These are phyloP conservation scores for Stephania cephalantha DNA, from an alignment of 164 flowering plant genomes.

Conservation along the genomic window DNA sequence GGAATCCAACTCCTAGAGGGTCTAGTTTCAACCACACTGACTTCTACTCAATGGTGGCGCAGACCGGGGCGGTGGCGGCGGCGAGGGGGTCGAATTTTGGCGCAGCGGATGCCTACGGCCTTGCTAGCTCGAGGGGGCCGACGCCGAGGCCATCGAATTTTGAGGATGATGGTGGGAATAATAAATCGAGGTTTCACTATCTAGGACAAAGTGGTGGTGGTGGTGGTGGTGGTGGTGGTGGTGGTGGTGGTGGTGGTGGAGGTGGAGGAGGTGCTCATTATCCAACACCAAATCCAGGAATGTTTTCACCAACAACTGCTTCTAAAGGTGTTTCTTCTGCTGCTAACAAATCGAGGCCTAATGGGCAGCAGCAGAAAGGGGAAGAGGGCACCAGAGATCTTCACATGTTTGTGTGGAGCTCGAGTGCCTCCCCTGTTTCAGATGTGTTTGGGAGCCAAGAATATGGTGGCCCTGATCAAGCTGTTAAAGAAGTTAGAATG, in stretches of 20 bases:
- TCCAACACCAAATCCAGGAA: constrained; percentile 82
- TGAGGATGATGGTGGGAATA: constrained; percentile 46
- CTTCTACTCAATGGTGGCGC: constrained; percentile 65
- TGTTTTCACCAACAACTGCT: constrained; percentile 56
- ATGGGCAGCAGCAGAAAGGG: constrained; percentile 28
- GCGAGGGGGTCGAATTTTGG: constrained; percentile 63
- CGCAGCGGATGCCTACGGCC: constrained; percentile 42
- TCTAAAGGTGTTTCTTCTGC: constrained; percentile 19
- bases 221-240: neutral
- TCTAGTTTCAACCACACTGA: constrained; percentile 84
- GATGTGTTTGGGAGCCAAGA: constrained; percentile 81
- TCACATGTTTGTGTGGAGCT: constrained; percentile 99
- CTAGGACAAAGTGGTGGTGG: constrained; percentile 9
- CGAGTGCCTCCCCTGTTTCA: constrained; percentile 95
- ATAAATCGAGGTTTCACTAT: constrained; percentile 32
- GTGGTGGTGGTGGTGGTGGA: neutral
- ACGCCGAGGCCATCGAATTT: constrained; percentile 77
- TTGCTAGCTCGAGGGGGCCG: constrained; percentile 52
- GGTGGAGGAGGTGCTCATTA: constrained; percentile 29
- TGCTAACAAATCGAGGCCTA: constrained; percentile 28
- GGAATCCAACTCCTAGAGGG: constrained; percentile 81
- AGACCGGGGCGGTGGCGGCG: constrained; percentile 32
- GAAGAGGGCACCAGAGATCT: constrained; percentile 57
- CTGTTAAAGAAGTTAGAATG: constrained; percentile 53
- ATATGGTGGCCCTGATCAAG: constrained; percentile 38